These are phyloP conservation scores for Saccharomycopsis vini DNA, from an alignment of 805 yeast species.

Conservation along the genomic window DNA sequence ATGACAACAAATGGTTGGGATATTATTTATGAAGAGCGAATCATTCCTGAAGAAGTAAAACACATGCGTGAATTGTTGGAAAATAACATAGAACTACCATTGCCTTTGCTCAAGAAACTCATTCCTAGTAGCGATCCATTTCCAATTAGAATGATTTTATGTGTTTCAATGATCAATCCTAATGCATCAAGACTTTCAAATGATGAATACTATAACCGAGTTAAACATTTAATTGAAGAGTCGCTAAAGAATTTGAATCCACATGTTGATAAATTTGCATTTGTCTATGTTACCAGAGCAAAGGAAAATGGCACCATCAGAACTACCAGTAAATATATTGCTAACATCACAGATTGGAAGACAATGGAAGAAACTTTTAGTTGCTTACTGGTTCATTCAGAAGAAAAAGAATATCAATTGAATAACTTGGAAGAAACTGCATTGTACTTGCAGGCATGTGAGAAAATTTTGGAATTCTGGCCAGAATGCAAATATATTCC, in stretches of 20 bases:
- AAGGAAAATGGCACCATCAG: background rate
- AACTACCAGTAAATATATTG: slow-evolving; percentile 8
- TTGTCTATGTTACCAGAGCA: slow-evolving; percentile 27
- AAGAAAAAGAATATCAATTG: background rate
- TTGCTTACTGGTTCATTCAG: background rate
- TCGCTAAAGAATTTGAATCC: slow-evolving; percentile 27
- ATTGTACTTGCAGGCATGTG: slow-evolving; percentile 14
- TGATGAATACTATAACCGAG: slow-evolving; percentile 24
- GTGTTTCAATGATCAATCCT: slow-evolving; percentile 34
- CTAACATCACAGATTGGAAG: slow-evolving; percentile 10
- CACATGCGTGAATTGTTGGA: slow-evolving; percentile 27
- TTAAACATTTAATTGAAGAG: slow-evolving; percentile 24
- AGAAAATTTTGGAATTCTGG: slow-evolving; percentile 16
- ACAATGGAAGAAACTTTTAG: slow-evolving; percentile 7
- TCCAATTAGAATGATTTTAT: slow-evolving; percentile 35
- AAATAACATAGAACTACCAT: slow-evolving; percentile 34
- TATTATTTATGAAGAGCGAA: slow-evolving; percentile 26
- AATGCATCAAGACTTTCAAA: slow-evolving; percentile 21
- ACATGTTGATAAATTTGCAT: slow-evolving; percentile 35
- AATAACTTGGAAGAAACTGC: slow-evolving; percentile 14
- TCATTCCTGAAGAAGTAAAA: slow-evolving; percentile 33
- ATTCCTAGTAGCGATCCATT: slow-evolving; percentile 33
- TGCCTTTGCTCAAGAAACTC: slow-evolving; percentile 29
- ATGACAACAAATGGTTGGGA: slow-evolving; percentile 45
- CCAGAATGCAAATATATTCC: slow-evolving; percentile 13